These are phyloP conservation scores for Musa beccarii DNA, from an alignment of 176 grass and related monocot genomes.

Conservation along the genomic window DNA sequence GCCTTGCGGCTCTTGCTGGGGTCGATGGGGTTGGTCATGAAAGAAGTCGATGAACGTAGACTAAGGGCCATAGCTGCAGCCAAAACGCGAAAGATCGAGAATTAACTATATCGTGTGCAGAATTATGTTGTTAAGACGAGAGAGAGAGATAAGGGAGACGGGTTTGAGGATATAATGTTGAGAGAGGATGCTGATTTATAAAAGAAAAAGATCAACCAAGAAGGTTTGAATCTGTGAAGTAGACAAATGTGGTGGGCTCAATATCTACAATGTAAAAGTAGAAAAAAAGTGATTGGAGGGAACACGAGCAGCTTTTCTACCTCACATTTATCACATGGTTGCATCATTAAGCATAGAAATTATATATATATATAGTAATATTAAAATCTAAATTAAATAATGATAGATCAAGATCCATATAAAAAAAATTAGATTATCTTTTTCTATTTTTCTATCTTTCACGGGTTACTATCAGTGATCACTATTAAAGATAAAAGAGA, in stretches of 20 bases:
- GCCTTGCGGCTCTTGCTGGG: constrained; percentile 23
- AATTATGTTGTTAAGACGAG: neutral
- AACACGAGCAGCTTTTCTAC: too few species aligned
- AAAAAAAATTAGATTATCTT: too few species aligned
- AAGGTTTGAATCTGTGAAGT: neutral
- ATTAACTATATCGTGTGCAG: neutral
- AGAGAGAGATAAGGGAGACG: neutral
- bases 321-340: too few species aligned
- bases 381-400: too few species aligned
- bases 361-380: too few species aligned
- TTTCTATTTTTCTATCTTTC: too few species aligned
- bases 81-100: neutral
- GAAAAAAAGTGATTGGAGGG: too few species aligned
- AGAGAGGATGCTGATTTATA: neutral
- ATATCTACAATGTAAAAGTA: too few species aligned
- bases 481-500: too few species aligned
- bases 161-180: neutral
- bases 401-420: too few species aligned
- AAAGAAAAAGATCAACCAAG: neutral
- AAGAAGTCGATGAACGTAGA: constrained; percentile 46
- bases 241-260: neutral
- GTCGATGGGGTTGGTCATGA: constrained; percentile 33
- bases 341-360: too few species aligned
- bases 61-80: constrained; percentile 42
- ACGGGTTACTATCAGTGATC: too few species aligned